These are phyloP conservation scores for Neurospora cerealis DNA, from an alignment of 495 filamentous ascomycete species.

Conservation along the genomic window DNA sequence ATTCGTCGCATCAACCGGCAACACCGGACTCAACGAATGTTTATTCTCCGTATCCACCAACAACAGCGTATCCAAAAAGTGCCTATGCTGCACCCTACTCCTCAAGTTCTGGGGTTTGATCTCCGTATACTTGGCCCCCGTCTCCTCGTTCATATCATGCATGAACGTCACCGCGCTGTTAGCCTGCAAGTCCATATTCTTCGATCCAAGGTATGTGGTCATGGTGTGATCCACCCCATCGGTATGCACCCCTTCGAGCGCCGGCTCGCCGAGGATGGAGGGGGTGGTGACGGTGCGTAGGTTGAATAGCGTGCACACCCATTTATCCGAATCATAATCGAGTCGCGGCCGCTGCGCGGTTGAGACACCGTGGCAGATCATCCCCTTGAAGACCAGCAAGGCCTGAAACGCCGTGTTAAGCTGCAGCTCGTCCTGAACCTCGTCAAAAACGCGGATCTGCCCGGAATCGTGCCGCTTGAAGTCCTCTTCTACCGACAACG, in stretches of 20 bases:
- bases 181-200: not conserved
- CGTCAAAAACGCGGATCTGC: not conserved
- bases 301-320: not conserved
- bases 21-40: not conserved
- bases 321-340: not conserved
- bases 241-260: not conserved
- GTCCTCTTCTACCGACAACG: not conserved
- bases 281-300: not conserved
- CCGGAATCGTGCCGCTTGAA: not conserved
- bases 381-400: not conserved
- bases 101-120: not conserved
- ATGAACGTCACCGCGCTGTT: not conserved
- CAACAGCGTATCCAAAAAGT: not conserved
- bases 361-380: not conserved
- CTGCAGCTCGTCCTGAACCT: not conserved
- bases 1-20: not conserved
- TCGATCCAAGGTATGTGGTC: not conserved
- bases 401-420: not conserved
- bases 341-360: not conserved
- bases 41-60: not conserved
- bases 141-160: not conserved
- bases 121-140: not conserved
- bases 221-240: not conserved
- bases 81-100: not conserved
- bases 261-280: not conserved